Evolutionary conservation across 441 rosid species (phyloP), one percentile per base, ranked within the genome.

Genomic region (Iberis amara): DNA sequence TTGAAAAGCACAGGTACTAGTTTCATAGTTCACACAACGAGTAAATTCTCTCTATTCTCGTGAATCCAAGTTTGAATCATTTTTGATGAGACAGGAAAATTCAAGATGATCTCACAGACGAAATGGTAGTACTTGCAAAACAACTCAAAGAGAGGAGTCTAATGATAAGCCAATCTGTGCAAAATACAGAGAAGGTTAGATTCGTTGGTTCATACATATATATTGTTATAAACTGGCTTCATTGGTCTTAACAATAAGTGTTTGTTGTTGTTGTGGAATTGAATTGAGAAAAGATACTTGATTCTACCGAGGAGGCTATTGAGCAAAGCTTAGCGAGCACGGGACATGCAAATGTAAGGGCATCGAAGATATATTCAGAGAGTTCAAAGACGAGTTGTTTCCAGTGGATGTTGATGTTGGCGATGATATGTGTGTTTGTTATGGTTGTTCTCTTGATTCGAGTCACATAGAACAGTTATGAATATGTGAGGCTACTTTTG

Each of bases 241-340:
- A 39, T 0, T 40, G 27, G 18, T 13, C 31, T 4, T 1, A n/a
- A 8, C 21, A 11, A n/a, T 1, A n/a, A n/a, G n/a, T 28, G 0
- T 35, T 9, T 2, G 24, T 13, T 24, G 13, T 15, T 0, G 13
- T 21, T 10, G 27, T 33, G 7, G 32, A 38, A 10, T 12, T 14
- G 32, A 24, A 18, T 43, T 14, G 21, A 57, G 28, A 65, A 73
- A 79, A 87, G 98, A 65, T 87, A 59, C 96, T 90, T 4, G 89
- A 90, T 66, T 90, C 92, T 6, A 87, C 96, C 2, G 96, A 90
- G 78, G 69, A 65, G 21, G 96, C 96, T 12, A 65, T 90, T 30
- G 98, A 90, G 71, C 86, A 85, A 27, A 90, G 96, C 78, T 72
- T 90, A 66, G 95, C 96, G 6, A 73, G 82, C 68, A 87, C 96